phyloP scores from a whole-genome alignment of 495 filamentous ascomycete genomes.

The Penicillium chermesinum region DNA sequence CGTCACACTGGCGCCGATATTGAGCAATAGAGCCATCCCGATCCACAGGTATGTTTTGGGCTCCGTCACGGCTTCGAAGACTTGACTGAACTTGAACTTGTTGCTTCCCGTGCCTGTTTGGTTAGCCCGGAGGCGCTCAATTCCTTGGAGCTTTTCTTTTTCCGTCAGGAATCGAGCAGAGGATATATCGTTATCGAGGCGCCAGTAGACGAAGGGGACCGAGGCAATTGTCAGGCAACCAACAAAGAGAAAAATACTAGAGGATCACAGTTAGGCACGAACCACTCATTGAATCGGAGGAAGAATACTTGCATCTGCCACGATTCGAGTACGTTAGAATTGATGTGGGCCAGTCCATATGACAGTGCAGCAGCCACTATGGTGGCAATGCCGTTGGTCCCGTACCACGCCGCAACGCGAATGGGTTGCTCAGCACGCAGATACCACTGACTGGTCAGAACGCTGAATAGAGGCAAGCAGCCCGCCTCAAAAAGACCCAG shows the following conservation, averaged over 20 bases:
- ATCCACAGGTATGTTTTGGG: slow-evolving; percentile 48
- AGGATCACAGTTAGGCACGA: neutral
- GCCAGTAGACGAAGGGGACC: slow-evolving; percentile 39
- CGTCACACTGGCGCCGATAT: slow-evolving; percentile 57
- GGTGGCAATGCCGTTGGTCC: slow-evolving; percentile 45
- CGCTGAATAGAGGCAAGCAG: slow-evolving; percentile 54
- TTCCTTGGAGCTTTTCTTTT: slow-evolving; percentile 52
- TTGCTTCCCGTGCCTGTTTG: slow-evolving; percentile 52
- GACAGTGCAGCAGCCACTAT: slow-evolving; percentile 43
- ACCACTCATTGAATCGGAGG: neutral
- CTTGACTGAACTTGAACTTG: slow-evolving; percentile 44
- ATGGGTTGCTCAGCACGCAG: slow-evolving; percentile 46
- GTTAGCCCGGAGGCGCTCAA: slow-evolving; percentile 58
- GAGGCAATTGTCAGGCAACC: slow-evolving; percentile 46
- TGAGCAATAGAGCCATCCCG: slow-evolving; percentile 52
- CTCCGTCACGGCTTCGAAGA: slow-evolving; percentile 42
- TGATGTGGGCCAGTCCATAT: slow-evolving; percentile 52
- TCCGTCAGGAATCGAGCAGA: slow-evolving; percentile 57
- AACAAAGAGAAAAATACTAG: slow-evolving; percentile 43
- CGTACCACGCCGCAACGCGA: slow-evolving; percentile 47
- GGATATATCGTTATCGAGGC: slow-evolving; percentile 43
- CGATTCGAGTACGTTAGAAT: slow-evolving; percentile 43
- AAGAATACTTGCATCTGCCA: slow-evolving; percentile 55
- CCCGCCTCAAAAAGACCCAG: slow-evolving; percentile 50
- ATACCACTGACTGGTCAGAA: slow-evolving; percentile 49